These are phyloP conservation scores for Cyberlindnera xishuangbannaensis DNA, from an alignment of 805 yeast species.

Conservation along the genomic window DNA sequence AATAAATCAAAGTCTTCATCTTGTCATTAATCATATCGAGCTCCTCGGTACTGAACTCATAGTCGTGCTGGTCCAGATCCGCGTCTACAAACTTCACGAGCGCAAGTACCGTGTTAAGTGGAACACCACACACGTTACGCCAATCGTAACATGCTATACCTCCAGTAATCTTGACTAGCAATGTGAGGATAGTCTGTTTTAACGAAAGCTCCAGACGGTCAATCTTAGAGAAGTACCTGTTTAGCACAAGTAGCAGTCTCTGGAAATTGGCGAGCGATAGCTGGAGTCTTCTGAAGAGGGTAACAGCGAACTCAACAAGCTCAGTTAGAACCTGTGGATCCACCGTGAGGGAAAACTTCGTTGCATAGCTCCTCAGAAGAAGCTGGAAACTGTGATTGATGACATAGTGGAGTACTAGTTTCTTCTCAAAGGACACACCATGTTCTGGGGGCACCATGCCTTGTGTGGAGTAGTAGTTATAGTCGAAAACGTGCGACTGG, in stretches of 20 bases:
- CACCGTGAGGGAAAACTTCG: slow-evolving; percentile 1
- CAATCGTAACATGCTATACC: slow-evolving; percentile 8
- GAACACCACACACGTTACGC: slow-evolving; percentile 14
- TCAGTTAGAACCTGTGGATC: slow-evolving; percentile 1
- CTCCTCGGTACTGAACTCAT: slow-evolving; percentile 10
- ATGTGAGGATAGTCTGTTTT: slow-evolving; percentile 13
- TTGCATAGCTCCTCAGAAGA: slow-evolving; percentile 6
- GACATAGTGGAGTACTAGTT: slow-evolving; percentile 9
- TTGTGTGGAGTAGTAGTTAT: slow-evolving; percentile 10
- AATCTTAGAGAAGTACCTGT: slow-evolving; percentile 6
- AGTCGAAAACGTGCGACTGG: slow-evolving; percentile 8
- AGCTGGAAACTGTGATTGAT: slow-evolving; percentile 12
- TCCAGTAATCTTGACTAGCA: slow-evolving; percentile 7
- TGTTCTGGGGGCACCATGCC: slow-evolving; percentile 1
- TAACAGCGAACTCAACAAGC: slow-evolving; percentile 8
- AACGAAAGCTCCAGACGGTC: slow-evolving; percentile 8
- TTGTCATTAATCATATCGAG: slow-evolving; percentile 16
- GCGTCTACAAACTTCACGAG: slow-evolving; percentile 3
- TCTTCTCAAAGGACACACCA: slow-evolving; percentile 5
- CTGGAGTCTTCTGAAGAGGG: slow-evolving; percentile 10
- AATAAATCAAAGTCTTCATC: slow-evolving; percentile 18
- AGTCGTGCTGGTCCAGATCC: slow-evolving; percentile 6
- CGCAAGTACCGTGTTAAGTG: slow-evolving; percentile 1
- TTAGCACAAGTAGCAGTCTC: slow-evolving; percentile 8
- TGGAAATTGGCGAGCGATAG: slow-evolving; percentile 12